Percentiles rank a stretch among this genome's conserved stretches.
Evolutionary conservation across 106 monocot species (phyloP).

Genomic region (Narthecium ossifragum): DNA sequence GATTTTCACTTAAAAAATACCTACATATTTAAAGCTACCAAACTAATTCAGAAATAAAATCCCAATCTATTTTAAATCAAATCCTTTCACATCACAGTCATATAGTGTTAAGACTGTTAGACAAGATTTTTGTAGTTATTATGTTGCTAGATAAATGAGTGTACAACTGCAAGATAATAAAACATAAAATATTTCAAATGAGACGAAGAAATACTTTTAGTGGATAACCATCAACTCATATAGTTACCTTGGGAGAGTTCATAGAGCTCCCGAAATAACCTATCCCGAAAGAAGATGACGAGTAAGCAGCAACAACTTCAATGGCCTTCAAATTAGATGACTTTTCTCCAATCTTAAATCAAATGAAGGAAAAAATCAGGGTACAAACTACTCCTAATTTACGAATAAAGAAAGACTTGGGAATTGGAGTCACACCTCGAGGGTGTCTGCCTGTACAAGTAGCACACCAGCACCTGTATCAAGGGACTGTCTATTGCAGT

Average conservation of each 20-base stretch:
- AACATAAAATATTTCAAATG: too few species aligned
- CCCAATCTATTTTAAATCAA: too few species aligned
- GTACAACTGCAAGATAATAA: too few species aligned
- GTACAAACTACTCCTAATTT: neutral
- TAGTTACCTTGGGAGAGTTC: conserved; percentile 69
- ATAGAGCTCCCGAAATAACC: conserved; percentile 82
- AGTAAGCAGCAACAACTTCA: conserved; percentile 85
- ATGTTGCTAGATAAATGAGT: too few species aligned
- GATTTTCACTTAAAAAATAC: too few species aligned
- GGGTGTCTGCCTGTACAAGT: conserved; percentile 73
- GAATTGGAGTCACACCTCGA: conserved; percentile 33
- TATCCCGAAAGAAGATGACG: conserved; percentile 75
- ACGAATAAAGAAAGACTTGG: neutral
- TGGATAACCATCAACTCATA: too few species aligned
- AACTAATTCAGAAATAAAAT: too few species aligned
- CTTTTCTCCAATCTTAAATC: conserved; percentile 25
- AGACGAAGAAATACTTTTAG: too few species aligned
- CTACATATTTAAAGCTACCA: too few species aligned
- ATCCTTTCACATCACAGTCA: too few species aligned
- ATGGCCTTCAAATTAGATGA: conserved; percentile 34
- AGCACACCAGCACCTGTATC: conserved; percentile 78
- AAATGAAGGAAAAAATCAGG: neutral
- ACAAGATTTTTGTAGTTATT: too few species aligned
- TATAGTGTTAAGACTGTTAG: too few species aligned
- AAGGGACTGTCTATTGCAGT: conserved; percentile 29